Base-by-base conservation (phyloP, 805 yeast species). In the Candida ortonii region DNA sequence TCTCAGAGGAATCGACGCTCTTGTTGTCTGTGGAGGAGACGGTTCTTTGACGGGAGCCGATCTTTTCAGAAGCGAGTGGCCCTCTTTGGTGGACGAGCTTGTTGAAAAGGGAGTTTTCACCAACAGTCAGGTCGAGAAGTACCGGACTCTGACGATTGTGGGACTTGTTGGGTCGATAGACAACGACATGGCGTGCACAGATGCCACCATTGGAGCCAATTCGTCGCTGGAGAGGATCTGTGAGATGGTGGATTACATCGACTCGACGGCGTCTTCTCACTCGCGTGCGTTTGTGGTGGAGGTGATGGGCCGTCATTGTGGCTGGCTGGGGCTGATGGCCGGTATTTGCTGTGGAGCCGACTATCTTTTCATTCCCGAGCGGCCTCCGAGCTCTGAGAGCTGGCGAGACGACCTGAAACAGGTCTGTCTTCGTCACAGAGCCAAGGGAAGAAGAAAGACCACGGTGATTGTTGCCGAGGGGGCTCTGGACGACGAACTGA, bases 251-350 rank as follows among this genome's bases (percentile, higher is more conserved):
- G 97, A 93, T 63, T 90, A 87, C 67, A 93, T 93, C 49, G 97
- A 89, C 62, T 96, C 97, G 33, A 93, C 98, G 22, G 98, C 98
- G 12, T 78, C 84, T 48, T 90, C 97, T 3, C 98, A 93, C 62
- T 86, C 96, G 10, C 78, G 98, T 55, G 98, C 98, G 6, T 93
- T 93, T 60, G 96, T 93, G 27, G 84, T 93, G 40, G 98, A 93
- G 61, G 98, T 93, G 25, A 93, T 93, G 98, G 98, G 98, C 43
- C 79, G 98, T 57, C 97, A 93, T 62, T 93, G 98, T 71, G 98
- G 98, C 44, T 93, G 98, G 98, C 74, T 93, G 51, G 97, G 94
- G 2, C 68, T 93, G 49, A 89, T 88, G 93, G 94, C 98, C 4
- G 98, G 97, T 55, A 81, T 90, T 43, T 88, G 97, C 27, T 86